Percentiles rank a stretch among this genome's conserved stretches.
phyloP scores from a whole-genome alignment of 2,329 filamentous ascomycete genomes.

The Trichoderma sp. region DNA sequence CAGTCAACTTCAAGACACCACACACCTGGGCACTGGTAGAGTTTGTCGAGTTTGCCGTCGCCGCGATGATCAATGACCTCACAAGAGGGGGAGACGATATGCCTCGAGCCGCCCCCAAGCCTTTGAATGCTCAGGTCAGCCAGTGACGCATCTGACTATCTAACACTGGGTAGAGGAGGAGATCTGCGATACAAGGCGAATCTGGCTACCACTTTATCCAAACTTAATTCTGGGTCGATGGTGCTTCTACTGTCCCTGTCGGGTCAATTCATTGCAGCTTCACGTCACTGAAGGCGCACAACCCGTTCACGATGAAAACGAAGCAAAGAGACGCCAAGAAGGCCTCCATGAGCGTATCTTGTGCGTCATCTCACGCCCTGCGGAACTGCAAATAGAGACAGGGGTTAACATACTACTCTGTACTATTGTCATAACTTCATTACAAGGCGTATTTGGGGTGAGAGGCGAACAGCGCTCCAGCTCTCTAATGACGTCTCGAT shows the following conservation, averaged over 20 bases:
- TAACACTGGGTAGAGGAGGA: neutral
- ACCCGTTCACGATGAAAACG: neutral
- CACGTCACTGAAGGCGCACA: neutral
- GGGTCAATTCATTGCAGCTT: neutral
- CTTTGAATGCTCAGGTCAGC: neutral
- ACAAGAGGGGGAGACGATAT: neutral
- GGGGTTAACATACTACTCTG: neutral
- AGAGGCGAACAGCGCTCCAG: neutral
- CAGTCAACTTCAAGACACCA: neutral
- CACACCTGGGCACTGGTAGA: neutral
- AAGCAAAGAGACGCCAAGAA: neutral
- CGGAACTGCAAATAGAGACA: neutral
- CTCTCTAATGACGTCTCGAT: slow-evolving; percentile 24
- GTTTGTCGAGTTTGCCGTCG: neutral
- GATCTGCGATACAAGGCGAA: slow-evolving; percentile 9
- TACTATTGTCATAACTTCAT: slow-evolving; percentile 7
- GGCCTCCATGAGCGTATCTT: too few relatives aligned
- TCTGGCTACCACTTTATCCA: neutral
- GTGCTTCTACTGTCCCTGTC: neutral
- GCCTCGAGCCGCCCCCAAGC: neutral
- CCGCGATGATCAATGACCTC: slow-evolving; percentile 14
- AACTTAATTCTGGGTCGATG: neutral
- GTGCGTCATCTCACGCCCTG: neutral
- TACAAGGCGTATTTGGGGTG: neutral
- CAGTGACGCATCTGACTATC: neutral